Conservation (phyloP, 441 rosid genomes). For the Aleurites moluccanus region DNA sequence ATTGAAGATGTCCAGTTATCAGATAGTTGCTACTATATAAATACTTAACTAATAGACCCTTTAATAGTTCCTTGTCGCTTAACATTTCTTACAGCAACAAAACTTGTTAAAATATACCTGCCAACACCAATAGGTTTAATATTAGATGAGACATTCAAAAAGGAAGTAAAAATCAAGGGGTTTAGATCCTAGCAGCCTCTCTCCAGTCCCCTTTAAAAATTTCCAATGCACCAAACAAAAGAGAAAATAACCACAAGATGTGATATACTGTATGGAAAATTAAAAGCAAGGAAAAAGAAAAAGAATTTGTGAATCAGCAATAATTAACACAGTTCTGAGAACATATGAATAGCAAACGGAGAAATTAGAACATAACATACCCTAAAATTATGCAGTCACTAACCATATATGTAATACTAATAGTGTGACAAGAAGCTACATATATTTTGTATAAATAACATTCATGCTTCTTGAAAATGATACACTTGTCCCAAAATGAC, state of each 20-base stretch:
- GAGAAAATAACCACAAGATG: too few relatives aligned
- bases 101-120: conserved; percentile 2
- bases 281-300: too few relatives aligned
- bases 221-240: background rate
- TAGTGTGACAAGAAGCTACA: background rate
- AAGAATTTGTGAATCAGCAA: background rate
- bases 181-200: background rate
- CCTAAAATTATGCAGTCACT: background rate
- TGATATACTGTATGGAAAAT: background rate
- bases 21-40: background rate
- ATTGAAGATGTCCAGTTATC: background rate
- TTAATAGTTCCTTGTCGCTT: background rate
- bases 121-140: background rate
- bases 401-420: background rate
- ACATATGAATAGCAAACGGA: background rate
- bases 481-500: too few relatives aligned
- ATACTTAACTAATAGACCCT: conserved; percentile 1
- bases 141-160: background rate
- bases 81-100: conserved; percentile 9
- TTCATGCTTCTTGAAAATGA: background rate
- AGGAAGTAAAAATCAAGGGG: background rate
- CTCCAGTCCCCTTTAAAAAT: background rate
- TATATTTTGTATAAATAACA: background rate
- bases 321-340: background rate
- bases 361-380: background rate